phyloP scores from a whole-genome alignment of 495 filamentous ascomycete genomes.

The Tricharina praecox region DNA sequence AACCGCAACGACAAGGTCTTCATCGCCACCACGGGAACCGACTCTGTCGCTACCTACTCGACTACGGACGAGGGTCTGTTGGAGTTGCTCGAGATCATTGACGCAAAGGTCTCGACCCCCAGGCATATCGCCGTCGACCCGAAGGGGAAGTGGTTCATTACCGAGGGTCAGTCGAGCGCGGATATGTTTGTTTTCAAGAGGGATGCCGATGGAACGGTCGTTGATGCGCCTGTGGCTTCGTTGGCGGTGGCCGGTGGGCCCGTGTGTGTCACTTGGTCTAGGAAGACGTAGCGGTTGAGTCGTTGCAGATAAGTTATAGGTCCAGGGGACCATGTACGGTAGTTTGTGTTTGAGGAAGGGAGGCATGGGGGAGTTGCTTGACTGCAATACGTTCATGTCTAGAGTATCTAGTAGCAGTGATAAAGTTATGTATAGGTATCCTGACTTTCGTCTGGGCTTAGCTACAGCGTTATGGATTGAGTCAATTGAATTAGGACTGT shows the following conservation, averaged over 20 bases:
- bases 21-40: constrained; percentile 7
- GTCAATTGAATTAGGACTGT: too few relatives aligned
- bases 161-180: neutral
- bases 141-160: neutral
- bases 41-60: constrained; percentile 31
- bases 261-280: constrained; percentile 1
- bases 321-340: too few relatives aligned
- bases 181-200: neutral
- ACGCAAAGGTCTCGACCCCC: neutral
- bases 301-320: too few relatives aligned
- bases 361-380: too few relatives aligned
- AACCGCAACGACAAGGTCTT: constrained; percentile 44
- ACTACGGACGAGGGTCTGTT: neutral
- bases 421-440: too few relatives aligned
- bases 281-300: too few relatives aligned
- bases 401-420: too few relatives aligned
- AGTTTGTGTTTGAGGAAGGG: too few relatives aligned
- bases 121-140: neutral
- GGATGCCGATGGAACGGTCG: neutral
- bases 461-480: too few relatives aligned
- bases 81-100: neutral
- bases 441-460: too few relatives aligned
- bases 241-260: neutral
- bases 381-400: too few relatives aligned
- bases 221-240: neutral